A percentile compares a stretch with the other conserved stretches of the same genome.
These are phyloP conservation scores for Cydonia oblonga DNA, from an alignment of 331 rosid species.

Conservation along the genomic window DNA sequence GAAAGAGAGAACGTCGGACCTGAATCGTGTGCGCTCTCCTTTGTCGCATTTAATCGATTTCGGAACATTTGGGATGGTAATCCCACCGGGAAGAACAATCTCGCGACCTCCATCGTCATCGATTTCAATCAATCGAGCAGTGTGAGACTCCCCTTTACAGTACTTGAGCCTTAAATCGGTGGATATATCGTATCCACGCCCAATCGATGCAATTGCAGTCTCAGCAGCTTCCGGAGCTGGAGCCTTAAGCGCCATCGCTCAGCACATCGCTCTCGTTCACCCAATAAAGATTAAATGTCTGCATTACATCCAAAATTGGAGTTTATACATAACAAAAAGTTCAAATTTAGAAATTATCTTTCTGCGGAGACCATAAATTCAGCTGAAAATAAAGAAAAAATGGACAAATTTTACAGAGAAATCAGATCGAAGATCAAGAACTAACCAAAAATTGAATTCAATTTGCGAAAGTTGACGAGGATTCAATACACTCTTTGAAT, in stretches of 20 bases:
- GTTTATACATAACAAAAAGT: background rate
- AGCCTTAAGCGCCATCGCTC: slow-evolving; percentile 73
- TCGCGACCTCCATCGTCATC: slow-evolving; percentile 55
- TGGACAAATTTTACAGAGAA: background rate
- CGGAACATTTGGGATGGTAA: slow-evolving; percentile 35
- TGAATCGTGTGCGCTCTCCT: slow-evolving; percentile 89
- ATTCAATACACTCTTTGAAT: background rate
- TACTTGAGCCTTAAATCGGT: slow-evolving; percentile 73
- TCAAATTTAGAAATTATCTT: background rate
- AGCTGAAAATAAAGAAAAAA: background rate
- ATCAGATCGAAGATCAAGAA: background rate
- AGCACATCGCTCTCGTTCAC: slow-evolving; percentile 39
- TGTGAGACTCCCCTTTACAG: slow-evolving; percentile 52
- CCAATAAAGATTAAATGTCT: slow-evolving; percentile 21
- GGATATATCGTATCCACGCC: slow-evolving; percentile 78
- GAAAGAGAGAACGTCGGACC: slow-evolving; percentile 92
- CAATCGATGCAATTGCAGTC: slow-evolving; percentile 74
- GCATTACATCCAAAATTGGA: background rate
- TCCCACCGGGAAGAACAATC: slow-evolving; percentile 70
- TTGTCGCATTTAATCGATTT: slow-evolving; percentile 54
- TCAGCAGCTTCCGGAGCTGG: slow-evolving; percentile 64
- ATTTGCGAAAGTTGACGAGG: background rate
- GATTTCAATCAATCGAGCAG: slow-evolving; percentile 63
- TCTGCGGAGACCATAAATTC: background rate
- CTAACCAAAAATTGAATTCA: too few relatives aligned